A percentile compares a stretch with the other conserved stretches of the same genome.
Evolutionary conservation across 2,329 filamentous ascomycete genomes (phyloP).

Genomic region (Microcera coccophila): DNA sequence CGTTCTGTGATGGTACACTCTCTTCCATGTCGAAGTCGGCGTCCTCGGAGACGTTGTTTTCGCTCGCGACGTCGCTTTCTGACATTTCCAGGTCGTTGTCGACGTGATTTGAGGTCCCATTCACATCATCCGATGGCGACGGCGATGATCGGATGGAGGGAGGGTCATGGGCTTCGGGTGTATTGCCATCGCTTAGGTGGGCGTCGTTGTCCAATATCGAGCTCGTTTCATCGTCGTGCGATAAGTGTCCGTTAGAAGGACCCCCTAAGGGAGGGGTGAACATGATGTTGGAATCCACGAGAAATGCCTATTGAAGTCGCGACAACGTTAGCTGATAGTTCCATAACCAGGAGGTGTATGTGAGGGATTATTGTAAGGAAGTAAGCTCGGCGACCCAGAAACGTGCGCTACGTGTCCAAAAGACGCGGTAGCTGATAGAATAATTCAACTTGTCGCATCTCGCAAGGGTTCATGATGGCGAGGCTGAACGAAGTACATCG

Average conservation of each 20-base stretch:
- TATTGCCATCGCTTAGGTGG: conserved; percentile 59
- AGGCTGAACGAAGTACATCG: conserved; percentile 46
- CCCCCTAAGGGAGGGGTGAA: conserved; percentile 59
- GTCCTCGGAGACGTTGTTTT: conserved; percentile 59
- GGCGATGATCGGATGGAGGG: conserved; percentile 46
- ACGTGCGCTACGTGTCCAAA: conserved; percentile 15
- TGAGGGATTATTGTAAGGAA: conserved; percentile 20
- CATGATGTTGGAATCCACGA: conserved; percentile 60
- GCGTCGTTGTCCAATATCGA: conserved; percentile 37
- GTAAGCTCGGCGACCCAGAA: conserved; percentile 29
- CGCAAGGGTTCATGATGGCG: conserved; percentile 41
- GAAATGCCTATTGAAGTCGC: conserved; percentile 47
- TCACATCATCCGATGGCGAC: conserved; percentile 40
- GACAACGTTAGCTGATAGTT: conserved; percentile 33
- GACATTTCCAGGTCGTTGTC: conserved; percentile 40
- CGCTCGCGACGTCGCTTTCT: conserved; percentile 46
- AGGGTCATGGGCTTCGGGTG: conserved; percentile 66
- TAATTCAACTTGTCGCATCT: conserved; percentile 43
- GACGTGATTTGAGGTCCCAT: conserved; percentile 39
- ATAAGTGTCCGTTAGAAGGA: conserved; percentile 63
- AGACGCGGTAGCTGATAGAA: conserved; percentile 24
- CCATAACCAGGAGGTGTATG: conserved; percentile 10
- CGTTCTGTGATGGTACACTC: conserved; percentile 46
- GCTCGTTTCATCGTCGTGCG: conserved; percentile 48
- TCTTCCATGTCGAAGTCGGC: conserved; percentile 74